phyloP scores from a whole-genome alignment of 129 eudicot genomes.

The Chrysanthemum makinoi region DNA sequence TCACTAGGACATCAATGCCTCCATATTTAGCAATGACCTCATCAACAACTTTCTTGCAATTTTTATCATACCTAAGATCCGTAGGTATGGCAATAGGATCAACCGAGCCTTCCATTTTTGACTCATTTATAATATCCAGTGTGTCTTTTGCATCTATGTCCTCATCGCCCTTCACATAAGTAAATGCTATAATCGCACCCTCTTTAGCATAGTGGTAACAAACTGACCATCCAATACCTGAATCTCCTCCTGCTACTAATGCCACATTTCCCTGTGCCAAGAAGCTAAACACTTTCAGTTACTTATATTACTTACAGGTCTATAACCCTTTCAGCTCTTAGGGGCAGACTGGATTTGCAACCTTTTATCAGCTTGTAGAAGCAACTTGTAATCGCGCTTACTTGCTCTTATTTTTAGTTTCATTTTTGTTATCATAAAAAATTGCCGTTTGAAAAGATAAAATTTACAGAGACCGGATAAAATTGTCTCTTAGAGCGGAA shows the following conservation, averaged over 20 bases:
- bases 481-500: no score
- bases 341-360: no score
- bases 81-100: constrained; percentile 58
- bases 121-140: constrained; percentile 32
- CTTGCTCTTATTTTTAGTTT: no score
- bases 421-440: no score
- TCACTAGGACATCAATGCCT: constrained; percentile 62
- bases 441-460: no score
- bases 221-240: constrained; percentile 82
- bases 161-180: constrained; percentile 72
- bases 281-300: no score
- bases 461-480: no score
- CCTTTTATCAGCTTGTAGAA: no score
- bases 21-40: constrained; percentile 59
- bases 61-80: constrained; percentile 61
- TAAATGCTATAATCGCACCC: constrained; percentile 81
- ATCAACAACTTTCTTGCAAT: constrained; percentile 60
- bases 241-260: constrained; percentile 84
- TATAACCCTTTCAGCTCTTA: no score
- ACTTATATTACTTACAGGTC: background rate
- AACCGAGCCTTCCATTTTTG: constrained; percentile 43
- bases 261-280: constrained; percentile 66
- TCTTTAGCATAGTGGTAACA: constrained; percentile 52
- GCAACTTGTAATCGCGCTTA: no score
- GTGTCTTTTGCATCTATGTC: constrained; percentile 75